phyloP scores from a whole-genome alignment of 2,329 filamentous ascomycete species.

The Xylariaceae sp. region DNA sequence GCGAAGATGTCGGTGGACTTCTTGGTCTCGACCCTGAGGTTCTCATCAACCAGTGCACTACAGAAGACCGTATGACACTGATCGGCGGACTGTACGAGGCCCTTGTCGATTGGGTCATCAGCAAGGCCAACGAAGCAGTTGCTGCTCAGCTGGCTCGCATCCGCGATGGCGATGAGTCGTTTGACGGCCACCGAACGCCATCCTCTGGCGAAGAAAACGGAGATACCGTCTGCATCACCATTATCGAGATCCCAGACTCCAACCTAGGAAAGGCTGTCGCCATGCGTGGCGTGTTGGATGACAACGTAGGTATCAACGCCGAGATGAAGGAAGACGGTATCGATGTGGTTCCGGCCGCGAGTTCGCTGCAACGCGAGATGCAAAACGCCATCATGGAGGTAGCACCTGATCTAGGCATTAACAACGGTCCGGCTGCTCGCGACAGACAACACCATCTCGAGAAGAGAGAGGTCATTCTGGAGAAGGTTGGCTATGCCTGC shows the following conservation, averaged over 20 bases:
- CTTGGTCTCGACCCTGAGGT: slow-evolving; percentile 83
- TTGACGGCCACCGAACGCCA: slow-evolving; percentile 60
- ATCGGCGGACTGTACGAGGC: slow-evolving; percentile 89
- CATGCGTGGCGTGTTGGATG: slow-evolving; percentile 88
- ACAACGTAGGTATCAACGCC: slow-evolving; percentile 83
- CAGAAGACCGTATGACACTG: slow-evolving; percentile 75
- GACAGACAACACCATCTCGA: slow-evolving; percentile 76
- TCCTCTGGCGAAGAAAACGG: slow-evolving; percentile 64
- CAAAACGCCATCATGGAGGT: slow-evolving; percentile 71
- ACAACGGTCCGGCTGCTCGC: slow-evolving; percentile 58
- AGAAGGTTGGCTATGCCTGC: slow-evolving; percentile 78
- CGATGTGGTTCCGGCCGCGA: slow-evolving; percentile 65
- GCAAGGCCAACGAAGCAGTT: slow-evolving; percentile 83
- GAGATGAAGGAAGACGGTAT: slow-evolving; percentile 98
- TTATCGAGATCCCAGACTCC: slow-evolving; percentile 79
- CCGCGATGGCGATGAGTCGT: slow-evolving; percentile 61
- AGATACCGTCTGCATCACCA: slow-evolving; percentile 83
- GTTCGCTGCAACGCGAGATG: slow-evolving; percentile 83
- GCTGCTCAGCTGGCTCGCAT: slow-evolving; percentile 64
- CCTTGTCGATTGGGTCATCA: slow-evolving; percentile 89
- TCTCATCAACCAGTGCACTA: slow-evolving; percentile 71
- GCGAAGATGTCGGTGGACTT: slow-evolving; percentile 82
- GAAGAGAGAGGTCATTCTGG: slow-evolving; percentile 73
- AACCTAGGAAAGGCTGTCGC: slow-evolving; percentile 80
- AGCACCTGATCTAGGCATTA: slow-evolving; percentile 73